A percentile compares a stretch with the other conserved stretches of the same genome.
Conservation (phyloP, 2,329 filamentous ascomycete genomes). For the Epichloe amarillans region DNA sequence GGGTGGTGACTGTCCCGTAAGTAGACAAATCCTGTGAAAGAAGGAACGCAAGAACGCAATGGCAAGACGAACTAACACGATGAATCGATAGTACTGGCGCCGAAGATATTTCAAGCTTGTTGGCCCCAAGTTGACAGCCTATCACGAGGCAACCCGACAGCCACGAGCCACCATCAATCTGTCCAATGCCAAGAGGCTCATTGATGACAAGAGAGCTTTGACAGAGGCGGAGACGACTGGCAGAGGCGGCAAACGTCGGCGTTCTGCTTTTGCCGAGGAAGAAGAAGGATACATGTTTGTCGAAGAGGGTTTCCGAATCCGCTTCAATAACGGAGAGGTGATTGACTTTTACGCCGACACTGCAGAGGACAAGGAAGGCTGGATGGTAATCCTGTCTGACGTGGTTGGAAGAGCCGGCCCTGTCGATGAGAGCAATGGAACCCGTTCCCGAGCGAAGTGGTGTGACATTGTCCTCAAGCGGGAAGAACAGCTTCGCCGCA, state of each 20-base stretch:
- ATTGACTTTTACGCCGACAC: slow-evolving; percentile 98
- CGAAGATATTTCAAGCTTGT: slow-evolving; percentile 93
- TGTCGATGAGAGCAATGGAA: slow-evolving; percentile 30
- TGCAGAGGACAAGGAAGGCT: slow-evolving; percentile 74
- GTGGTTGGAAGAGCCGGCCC: slow-evolving; percentile 41
- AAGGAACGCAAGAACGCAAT: not conserved
- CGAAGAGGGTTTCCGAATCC: slow-evolving; percentile 96
- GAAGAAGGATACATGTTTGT: slow-evolving; percentile 99
- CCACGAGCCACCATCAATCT: slow-evolving; percentile 95
- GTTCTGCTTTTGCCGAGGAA: slow-evolving; percentile 93
- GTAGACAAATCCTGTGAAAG: slow-evolving; percentile 22
- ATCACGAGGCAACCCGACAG: slow-evolving; percentile 89
- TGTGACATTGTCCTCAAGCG: slow-evolving; percentile 53
- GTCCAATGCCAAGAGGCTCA: slow-evolving; percentile 79
- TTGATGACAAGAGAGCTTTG: slow-evolving; percentile 77
- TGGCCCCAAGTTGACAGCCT: slow-evolving; percentile 84
- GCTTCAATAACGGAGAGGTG: slow-evolving; percentile 94
- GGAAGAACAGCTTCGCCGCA: slow-evolving; percentile 44
- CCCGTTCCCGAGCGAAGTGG: slow-evolving; percentile 44
- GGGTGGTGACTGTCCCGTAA: slow-evolving; percentile 91
- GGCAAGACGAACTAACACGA: slow-evolving; percentile 21
- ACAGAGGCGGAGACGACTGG: slow-evolving; percentile 72
- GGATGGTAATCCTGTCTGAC: slow-evolving; percentile 82
- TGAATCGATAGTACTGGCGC: slow-evolving; percentile 67
- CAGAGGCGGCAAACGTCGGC: slow-evolving; percentile 65